Conservation (phyloP, 2,329 filamentous ascomycete species). For the Sordariomycetes sp. region DNA sequence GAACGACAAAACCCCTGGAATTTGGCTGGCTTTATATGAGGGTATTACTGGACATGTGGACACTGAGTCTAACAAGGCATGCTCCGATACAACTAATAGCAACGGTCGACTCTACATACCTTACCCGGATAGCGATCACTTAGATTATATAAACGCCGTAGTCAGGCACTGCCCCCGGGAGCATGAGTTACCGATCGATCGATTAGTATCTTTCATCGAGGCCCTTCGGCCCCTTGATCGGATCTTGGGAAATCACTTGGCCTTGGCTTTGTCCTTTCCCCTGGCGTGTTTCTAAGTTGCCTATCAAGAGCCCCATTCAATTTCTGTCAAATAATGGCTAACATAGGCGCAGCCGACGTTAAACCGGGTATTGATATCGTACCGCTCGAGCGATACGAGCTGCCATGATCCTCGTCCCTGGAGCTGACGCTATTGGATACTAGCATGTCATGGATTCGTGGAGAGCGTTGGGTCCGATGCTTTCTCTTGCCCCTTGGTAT, state of each 20-base stretch:
- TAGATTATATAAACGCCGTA: not conserved
- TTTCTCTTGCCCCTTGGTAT: not conserved
- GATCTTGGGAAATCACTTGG: not conserved
- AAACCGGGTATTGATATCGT: not conserved
- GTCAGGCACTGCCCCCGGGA: not conserved
- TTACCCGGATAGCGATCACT: not conserved
- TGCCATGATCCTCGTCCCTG: not conserved
- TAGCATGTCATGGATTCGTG: not conserved
- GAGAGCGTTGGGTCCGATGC: not conserved
- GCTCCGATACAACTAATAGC: not conserved
- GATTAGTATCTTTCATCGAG: not conserved
- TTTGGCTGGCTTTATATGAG: no score
- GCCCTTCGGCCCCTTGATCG: not conserved
- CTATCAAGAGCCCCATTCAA: no score
- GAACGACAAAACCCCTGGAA: no score
- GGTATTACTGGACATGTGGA: no score
- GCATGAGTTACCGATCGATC: not conserved
- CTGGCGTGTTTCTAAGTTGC: not conserved
- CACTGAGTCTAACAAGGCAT: not conserved
- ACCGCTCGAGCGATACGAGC: not conserved
- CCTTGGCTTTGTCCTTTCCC: not conserved
- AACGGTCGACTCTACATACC: not conserved
- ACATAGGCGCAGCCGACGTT: not conserved
- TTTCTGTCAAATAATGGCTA: not conserved
- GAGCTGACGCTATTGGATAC: not conserved